A percentile compares a stretch with the other conserved stretches of the same genome.
These are phyloP conservation scores for Penicillium nucicola DNA, from an alignment of 495 filamentous ascomycete genomes.

Conservation along the genomic window DNA sequence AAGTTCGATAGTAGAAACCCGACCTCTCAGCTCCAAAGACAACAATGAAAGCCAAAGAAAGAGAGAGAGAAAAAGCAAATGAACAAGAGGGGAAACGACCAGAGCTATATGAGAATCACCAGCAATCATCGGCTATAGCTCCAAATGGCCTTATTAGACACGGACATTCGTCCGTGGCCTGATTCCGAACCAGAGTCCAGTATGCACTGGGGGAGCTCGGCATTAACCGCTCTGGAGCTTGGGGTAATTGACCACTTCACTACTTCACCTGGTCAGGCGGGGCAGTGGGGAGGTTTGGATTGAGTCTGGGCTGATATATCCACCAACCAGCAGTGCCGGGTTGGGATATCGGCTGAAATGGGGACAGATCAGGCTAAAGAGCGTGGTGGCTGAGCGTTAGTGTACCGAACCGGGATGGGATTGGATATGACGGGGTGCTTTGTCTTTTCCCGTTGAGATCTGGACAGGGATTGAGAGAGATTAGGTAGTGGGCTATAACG, in stretches of 20 bases:
- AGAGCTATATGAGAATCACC: background rate
- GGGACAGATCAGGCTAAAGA: slow-evolving; percentile 12
- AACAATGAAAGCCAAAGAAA: background rate
- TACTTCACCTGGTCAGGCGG: too few relatives aligned
- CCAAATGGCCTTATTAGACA: slow-evolving; percentile 19
- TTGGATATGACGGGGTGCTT: background rate
- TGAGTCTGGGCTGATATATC: background rate
- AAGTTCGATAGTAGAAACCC: background rate
- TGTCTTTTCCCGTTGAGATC: background rate
- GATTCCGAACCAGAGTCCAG: slow-evolving; percentile 4
- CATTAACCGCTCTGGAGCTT: background rate
- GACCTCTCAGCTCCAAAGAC: background rate
- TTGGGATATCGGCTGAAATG: slow-evolving; percentile 9
- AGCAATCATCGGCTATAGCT: background rate
- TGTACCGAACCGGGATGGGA: background rate
- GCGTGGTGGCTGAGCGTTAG: background rate
- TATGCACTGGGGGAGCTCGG: slow-evolving; percentile 2
- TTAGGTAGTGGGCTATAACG: too few relatives aligned
- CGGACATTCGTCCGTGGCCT: slow-evolving; percentile 18
- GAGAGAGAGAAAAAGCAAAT: background rate
- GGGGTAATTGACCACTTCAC: background rate
- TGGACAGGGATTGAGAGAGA: too few relatives aligned
- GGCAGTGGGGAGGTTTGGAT: background rate
- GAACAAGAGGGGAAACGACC: background rate
- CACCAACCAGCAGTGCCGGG: slow-evolving; percentile 10